Evolutionary conservation across 2,329 filamentous ascomycete genomes (phyloP), one percentile per base, ranked within the genome.

Genomic region (Colletotrichum filicis): DNA sequence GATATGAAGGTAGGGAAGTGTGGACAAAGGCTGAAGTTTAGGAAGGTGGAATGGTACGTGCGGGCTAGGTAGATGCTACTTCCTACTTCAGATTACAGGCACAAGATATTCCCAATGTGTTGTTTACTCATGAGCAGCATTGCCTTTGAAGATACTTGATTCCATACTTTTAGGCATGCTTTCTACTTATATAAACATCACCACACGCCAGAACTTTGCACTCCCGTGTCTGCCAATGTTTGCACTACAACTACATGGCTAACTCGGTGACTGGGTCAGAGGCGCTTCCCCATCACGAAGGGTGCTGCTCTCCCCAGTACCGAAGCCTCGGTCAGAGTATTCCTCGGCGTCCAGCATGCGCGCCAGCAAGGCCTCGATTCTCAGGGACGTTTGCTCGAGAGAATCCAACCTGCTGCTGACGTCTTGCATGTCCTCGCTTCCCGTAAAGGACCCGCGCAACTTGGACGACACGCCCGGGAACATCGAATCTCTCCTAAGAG

Each of bases 401-500:
- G 82, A 80, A 46, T 83, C 84, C 42, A 91, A 77, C 60, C 87
- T 83, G 28, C 79, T 78, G 0, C 81, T 78, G 59, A 90, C 79
- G n/a, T 84, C 83, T 14, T 83, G 84, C 22, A 83, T 79, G 67
- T 87, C 87, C 49, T 85, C 82, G 14, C 83, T 81, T 32, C 88
- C 87, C 35, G 83, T 81, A 70, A 90, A 82, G 7, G 88, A 85
- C 1, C 83, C 82, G 30, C 85, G 84, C 74, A 91, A 79, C 79
- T 90, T 88, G 62, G 86, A 84, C 42, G 83, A 79, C 16, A 90
- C 80, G 0, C 86, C 85, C 0, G 87, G 88, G 71, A 89, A 90
- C 74, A 90, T 89, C 52, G 89, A 91, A 79, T 91, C 89, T 59
- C 89, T 83, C 46, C 89, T 84, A 59, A 83, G 83, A 16, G 83